phyloP scores from a whole-genome alignment of 2,329 filamentous ascomycete species.

The Neopestalotiopsis sp. region DNA sequence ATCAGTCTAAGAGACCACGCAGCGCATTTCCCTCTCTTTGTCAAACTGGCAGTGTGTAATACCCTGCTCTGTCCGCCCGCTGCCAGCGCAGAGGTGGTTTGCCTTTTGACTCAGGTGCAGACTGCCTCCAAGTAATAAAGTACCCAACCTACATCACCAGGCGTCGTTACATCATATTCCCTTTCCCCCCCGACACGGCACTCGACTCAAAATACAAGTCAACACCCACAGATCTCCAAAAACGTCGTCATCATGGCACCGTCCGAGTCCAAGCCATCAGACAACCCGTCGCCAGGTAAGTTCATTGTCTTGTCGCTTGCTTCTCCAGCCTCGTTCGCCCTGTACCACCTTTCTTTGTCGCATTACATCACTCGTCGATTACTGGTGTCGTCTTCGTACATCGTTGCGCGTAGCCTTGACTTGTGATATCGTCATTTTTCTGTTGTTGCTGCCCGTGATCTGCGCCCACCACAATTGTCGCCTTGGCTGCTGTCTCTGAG shows the following conservation, averaged over 20 bases:
- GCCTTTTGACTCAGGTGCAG: slow-evolving; percentile 32
- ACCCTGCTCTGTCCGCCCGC: slow-evolving; percentile 4
- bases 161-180: slow-evolving; percentile 40
- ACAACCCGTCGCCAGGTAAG: slow-evolving; percentile 41
- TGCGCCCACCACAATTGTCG: not conserved
- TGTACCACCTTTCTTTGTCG: slow-evolving; percentile 16
- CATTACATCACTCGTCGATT: slow-evolving; percentile 18
- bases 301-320: slow-evolving; percentile 15
- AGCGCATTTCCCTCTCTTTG: not conserved
- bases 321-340: slow-evolving; percentile 5
- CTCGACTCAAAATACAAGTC: slow-evolving; percentile 29
- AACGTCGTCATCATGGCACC: slow-evolving; percentile 43
- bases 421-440: not conserved
- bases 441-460: not conserved
- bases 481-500: not conserved
- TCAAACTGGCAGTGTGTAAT: slow-evolving; percentile 16
- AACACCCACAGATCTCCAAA: slow-evolving; percentile 20
- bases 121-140: slow-evolving; percentile 33
- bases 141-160: slow-evolving; percentile 20
- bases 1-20: not conserved
- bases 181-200: slow-evolving; percentile 29
- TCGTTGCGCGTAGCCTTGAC: not conserved
- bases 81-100: slow-evolving; percentile 37
- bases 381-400: not conserved
- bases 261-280: slow-evolving; percentile 38